Conservation (phyloP, 257 asterid genomes). For the Capsicum rhomboideum region DNA sequence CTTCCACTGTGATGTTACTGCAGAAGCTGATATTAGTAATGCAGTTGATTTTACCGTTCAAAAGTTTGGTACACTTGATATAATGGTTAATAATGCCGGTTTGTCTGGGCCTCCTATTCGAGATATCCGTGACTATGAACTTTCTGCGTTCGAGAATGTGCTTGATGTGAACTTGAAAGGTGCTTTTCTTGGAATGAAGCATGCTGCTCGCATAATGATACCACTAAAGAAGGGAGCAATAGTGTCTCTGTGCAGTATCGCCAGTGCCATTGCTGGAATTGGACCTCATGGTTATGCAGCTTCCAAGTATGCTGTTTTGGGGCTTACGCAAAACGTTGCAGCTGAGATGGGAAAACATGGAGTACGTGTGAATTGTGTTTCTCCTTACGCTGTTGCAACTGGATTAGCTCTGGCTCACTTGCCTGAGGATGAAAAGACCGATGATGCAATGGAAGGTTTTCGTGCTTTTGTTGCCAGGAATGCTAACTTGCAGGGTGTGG, state of each 20-base stretch:
- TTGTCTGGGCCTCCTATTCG: constrained; percentile 56
- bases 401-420: constrained; percentile 54
- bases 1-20: constrained; percentile 67
- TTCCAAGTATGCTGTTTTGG: constrained; percentile 83
- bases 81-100: constrained; percentile 92
- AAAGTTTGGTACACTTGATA: constrained; percentile 69
- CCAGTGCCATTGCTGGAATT: constrained; percentile 38
- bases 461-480: constrained; percentile 37
- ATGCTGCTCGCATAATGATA: constrained; percentile 82
- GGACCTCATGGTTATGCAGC: constrained; percentile 78
- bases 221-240: constrained; percentile 75
- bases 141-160: constrained; percentile 53
- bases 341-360: constrained; percentile 89
- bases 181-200: constrained; percentile 85
- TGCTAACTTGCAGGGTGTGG: constrained; percentile 84
- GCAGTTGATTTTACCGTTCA: constrained; percentile 69
- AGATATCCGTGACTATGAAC: constrained; percentile 62
- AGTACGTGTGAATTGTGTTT: constrained; percentile 75
- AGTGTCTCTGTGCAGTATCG: constrained; percentile 56
- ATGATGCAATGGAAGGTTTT: constrained; percentile 54
- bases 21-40: constrained; percentile 49
- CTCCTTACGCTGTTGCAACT: constrained; percentile 82
- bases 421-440: constrained; percentile 73
- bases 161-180: constrained; percentile 71
- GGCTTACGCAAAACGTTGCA: constrained; percentile 75